Evolutionary conservation across 208 protist genomes (phyloP).

Genomic region (Leishmania major): DNA sequence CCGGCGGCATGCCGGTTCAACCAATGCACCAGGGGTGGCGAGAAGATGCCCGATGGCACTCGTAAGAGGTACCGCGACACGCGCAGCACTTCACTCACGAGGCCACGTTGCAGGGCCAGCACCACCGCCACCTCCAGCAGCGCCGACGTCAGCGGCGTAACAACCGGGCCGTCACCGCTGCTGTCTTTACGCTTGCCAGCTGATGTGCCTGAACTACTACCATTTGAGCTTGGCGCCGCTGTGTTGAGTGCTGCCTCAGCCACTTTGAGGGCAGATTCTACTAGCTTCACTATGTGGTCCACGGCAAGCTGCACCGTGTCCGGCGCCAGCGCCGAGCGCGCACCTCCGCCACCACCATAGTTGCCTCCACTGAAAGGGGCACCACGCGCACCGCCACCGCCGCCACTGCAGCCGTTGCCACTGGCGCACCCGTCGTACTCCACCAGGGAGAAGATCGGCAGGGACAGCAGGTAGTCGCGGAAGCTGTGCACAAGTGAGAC

Average conservation of each 20-base stretch:
- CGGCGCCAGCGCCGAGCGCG: slow-evolving; percentile 40
- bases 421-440: slow-evolving; percentile 30
- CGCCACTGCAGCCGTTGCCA: slow-evolving; percentile 5
- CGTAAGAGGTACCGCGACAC: slow-evolving; percentile 67
- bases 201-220: neutral
- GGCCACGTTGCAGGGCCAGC: slow-evolving; percentile 73
- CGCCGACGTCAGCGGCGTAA: slow-evolving; percentile 19
- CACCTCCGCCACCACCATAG: slow-evolving; percentile 5
- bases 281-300: slow-evolving; percentile 50
- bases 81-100: slow-evolving; percentile 73
- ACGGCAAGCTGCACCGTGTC: slow-evolving; percentile 62
- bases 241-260: neutral
- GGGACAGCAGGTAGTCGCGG: slow-evolving; percentile 70
- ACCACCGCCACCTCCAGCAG: slow-evolving; percentile 75
- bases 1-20: slow-evolving; percentile 40
- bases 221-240: neutral
- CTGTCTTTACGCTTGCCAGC: neutral
- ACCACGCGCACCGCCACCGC: slow-evolving; percentile 6
- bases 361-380: neutral
- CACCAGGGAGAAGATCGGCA: slow-evolving; percentile 66
- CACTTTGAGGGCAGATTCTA: slow-evolving; percentile 34
- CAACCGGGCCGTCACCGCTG: neutral
- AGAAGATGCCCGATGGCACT: slow-evolving; percentile 33
- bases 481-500: slow-evolving; percentile 68
- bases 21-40: slow-evolving; percentile 49